Evolutionary conservation across 257 asterid genomes (phyloP).

Genomic region (Solanum peruvianum): DNA sequence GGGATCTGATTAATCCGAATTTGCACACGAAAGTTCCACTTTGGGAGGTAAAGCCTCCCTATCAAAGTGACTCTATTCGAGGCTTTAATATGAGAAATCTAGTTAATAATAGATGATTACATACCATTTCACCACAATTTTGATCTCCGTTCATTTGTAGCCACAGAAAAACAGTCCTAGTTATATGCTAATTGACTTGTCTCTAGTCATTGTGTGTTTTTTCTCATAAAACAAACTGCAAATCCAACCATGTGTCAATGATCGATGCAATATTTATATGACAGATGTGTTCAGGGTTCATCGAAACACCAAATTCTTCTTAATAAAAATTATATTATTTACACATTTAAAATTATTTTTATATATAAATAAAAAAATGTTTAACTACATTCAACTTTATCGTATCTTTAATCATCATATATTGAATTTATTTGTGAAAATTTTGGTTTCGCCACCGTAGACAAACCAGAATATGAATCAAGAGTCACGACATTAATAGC

Average conservation of each 20-base stretch:
- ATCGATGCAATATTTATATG: not conserved
- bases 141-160: too few species aligned
- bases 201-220: not conserved
- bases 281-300: not conserved
- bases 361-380: too few species aligned
- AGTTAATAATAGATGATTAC: too few species aligned
- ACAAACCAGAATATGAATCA: not conserved
- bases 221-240: not conserved
- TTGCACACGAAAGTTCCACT: not conserved
- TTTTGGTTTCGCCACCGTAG: not conserved
- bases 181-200: not conserved
- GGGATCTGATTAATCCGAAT: not conserved
- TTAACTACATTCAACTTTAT: not conserved
- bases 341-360: too few species aligned
- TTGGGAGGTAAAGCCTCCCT: not conserved
- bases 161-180: too few species aligned
- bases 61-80: not conserved
- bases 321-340: too few species aligned
- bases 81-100: too few species aligned
- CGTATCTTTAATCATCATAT: too few species aligned
- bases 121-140: too few species aligned
- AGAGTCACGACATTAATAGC: not conserved
- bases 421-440: not conserved
- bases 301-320: too few species aligned
- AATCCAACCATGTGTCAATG: not conserved